Evolutionary conservation across 805 yeast genomes (phyloP).

Genomic region (Candida stauntonica): DNA sequence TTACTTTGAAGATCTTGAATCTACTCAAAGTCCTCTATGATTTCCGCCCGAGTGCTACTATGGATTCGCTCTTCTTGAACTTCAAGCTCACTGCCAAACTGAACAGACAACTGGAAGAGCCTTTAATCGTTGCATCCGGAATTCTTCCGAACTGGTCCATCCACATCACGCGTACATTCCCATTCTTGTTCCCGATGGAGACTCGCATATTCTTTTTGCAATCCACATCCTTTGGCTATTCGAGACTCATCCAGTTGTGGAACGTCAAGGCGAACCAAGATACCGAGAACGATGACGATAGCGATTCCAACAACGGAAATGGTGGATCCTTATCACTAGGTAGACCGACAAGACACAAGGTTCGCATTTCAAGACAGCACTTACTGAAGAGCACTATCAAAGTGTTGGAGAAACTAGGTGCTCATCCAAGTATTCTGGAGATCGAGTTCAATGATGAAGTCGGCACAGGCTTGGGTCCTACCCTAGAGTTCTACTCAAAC

Average conservation of each 20-base stretch:
- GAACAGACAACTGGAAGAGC: constrained; percentile 84
- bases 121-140: constrained; percentile 81
- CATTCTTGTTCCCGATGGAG: constrained; percentile 82
- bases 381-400: constrained; percentile 75
- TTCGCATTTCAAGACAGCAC: constrained; percentile 66
- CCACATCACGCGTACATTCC: constrained; percentile 63
- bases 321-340: constrained; percentile 44
- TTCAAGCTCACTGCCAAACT: constrained; percentile 83
- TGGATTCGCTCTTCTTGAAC: constrained; percentile 47
- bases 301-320: constrained; percentile 21
- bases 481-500: constrained; percentile 83
- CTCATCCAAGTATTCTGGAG: constrained; percentile 77
- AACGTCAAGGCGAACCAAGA: constrained; percentile 44
- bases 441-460: constrained; percentile 86
- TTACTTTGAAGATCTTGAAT: constrained; percentile 36
- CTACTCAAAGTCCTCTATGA: constrained; percentile 46
- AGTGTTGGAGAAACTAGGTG: constrained; percentile 69
- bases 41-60: constrained; percentile 7
- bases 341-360: constrained; percentile 71
- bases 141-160: constrained; percentile 83
- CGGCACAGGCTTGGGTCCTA: constrained; percentile 97
- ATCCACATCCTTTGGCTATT: constrained; percentile 87
- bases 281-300: constrained; percentile 31
- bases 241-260: constrained; percentile 79
- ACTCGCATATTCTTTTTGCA: constrained; percentile 74